phyloP scores from a whole-genome alignment of 495 filamentous ascomycete genomes.

The Thermothielavioides terrestris region DNA sequence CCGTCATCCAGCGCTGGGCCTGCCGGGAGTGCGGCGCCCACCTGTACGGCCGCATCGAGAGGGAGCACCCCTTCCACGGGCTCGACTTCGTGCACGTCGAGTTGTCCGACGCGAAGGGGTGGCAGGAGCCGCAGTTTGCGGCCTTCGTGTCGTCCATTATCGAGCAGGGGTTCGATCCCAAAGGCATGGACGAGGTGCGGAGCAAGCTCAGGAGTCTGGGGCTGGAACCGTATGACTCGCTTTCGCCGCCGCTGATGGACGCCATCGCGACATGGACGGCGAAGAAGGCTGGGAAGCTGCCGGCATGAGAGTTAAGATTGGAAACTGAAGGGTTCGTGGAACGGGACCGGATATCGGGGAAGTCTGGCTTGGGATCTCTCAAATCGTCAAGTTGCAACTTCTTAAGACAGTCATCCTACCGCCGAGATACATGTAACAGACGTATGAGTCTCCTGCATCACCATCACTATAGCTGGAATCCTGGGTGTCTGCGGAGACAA shows the following conservation, averaged over 20 bases:
- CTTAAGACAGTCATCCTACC: no score
- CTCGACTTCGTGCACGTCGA: slow-evolving; percentile 55
- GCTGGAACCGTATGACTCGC: slow-evolving; percentile 47
- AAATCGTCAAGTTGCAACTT: no score
- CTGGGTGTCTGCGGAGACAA: no score
- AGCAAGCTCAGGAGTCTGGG: slow-evolving; percentile 39
- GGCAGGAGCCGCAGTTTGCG: slow-evolving; percentile 57
- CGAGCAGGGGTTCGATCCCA: slow-evolving; percentile 51
- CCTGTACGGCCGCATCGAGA: slow-evolving; percentile 52
- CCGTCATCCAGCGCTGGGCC: slow-evolving; percentile 49
- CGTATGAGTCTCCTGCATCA: no score
- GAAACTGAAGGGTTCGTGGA: not conserved
- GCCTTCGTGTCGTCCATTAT: slow-evolving; percentile 51
- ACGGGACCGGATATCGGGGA: no score
- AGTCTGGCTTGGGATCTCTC: no score
- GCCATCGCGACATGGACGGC: slow-evolving; percentile 47
- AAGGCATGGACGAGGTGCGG: slow-evolving; percentile 42
- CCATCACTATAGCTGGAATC: no score
- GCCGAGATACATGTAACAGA: no score
- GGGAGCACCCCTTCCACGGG: slow-evolving; percentile 50
- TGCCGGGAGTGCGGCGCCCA: slow-evolving; percentile 49
- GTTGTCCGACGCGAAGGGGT: slow-evolving; percentile 45
- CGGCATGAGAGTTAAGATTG: not conserved
- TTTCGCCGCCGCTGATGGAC: slow-evolving; percentile 51
- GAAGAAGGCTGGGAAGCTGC: slow-evolving; percentile 33